phyloP scores from a whole-genome alignment of 805 yeast species.

The Priceomyces medius region DNA sequence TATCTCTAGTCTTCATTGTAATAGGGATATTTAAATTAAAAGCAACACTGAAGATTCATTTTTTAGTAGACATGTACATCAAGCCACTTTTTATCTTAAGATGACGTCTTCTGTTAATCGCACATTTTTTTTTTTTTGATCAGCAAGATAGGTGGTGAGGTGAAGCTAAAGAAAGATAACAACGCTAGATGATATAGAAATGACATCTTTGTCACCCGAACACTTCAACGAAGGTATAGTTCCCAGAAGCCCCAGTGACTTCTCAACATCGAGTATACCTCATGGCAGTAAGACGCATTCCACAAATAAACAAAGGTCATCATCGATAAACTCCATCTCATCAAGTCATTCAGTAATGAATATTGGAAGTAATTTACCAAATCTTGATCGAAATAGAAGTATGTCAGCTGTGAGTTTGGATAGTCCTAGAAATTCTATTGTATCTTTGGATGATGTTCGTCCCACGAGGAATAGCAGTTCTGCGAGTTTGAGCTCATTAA shows the following conservation, averaged over 20 bases:
- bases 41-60: too few species aligned
- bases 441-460: constrained; percentile 36
- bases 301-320: constrained; percentile 28
- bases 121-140: background rate
- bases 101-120: background rate
- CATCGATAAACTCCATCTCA: constrained; percentile 31
- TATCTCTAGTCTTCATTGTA: too few species aligned
- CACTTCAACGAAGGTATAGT: constrained; percentile 11
- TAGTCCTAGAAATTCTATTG: constrained; percentile 41
- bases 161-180: background rate
- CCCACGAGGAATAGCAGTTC: constrained; percentile 36
- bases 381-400: constrained; percentile 27
- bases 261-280: constrained; percentile 8
- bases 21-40: too few species aligned
- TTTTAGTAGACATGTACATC: too few species aligned
- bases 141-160: background rate
- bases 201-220: constrained; percentile 7
- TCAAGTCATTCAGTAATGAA: constrained; percentile 22
- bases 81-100: background rate
- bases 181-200: background rate
- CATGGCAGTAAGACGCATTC: constrained; percentile 12
- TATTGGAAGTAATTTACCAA: constrained; percentile 4
- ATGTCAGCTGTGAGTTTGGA: constrained; percentile 38
- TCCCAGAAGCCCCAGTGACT: constrained; percentile 14
- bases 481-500: constrained; percentile 18